Evolutionary conservation across 148 eudicot species (phyloP), one percentile per base, ranked within the genome.

Genomic region (Tetragonia tetragonoides): DNA sequence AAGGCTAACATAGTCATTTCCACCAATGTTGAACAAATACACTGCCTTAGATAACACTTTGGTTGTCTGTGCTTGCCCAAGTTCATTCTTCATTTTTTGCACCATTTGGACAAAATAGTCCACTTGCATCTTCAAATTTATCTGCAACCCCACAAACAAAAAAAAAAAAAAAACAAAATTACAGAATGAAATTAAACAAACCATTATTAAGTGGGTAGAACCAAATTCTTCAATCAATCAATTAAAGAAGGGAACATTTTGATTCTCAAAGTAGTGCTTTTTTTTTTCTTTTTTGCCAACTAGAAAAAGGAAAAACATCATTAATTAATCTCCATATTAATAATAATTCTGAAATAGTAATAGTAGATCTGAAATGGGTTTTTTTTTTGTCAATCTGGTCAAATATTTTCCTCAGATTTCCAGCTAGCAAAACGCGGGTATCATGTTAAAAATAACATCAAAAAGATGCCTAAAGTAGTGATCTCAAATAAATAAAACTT

Each of bases 1-100:
- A 66, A 79, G 83, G 73, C 82, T 87, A 18, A 77, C 72, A 82
- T 91, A 91, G 71, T 91, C 95, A 68, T 91, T 91, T 72, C 84
- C 88, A 11, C 90, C 95, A 76, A 89, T 89, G 82, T 91, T 88
- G 82, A 89, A 87, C 79, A 91, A 84, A 69, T 87, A 91, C 34
- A 91, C 88, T 7, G 86, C 95, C 14, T 75, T 84, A 11, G 87
- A 72, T 41, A 91, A 18, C 53, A 75, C 76, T 49, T 11, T 73
- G 5, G 84, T 79, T 38, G 92, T 83, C n/a, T 81, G 70, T 15
- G 54, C 85, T 46, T 70, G 83, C 15, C 90, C 88, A 6, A 83
- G 37, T 68, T 87, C 83, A 21, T 79, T 28, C 86, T 85, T 87
- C 75, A 87, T 46, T 70, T 74, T 79, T 44, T 49, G 57, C 62